These are phyloP conservation scores for Xerocomellus intermedius DNA, from an alignment of 768 basidiomycete species.

Conservation along the genomic window DNA sequence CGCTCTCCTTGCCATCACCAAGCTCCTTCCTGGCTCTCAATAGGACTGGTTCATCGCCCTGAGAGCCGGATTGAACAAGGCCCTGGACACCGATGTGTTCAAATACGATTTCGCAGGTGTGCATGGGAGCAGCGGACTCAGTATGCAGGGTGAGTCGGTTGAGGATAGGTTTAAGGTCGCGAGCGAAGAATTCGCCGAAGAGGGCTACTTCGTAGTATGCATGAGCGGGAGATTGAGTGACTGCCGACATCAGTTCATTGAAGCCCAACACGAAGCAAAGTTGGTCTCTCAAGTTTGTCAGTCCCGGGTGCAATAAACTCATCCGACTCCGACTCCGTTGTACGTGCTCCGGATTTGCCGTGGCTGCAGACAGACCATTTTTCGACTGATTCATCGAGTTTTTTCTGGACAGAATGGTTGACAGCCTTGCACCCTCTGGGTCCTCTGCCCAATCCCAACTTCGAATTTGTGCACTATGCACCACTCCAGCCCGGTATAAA, in stretches of 20 bases:
- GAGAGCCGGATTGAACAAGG: constrained; percentile 48
- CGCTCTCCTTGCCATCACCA: constrained; percentile 48
- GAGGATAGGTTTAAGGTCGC: constrained; percentile 72
- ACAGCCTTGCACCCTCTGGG: constrained; percentile 6
- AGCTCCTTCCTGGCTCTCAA: constrained; percentile 77
- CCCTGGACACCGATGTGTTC: constrained; percentile 70
- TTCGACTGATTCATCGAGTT: neutral
- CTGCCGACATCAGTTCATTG: constrained; percentile 18
- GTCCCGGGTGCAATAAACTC: neutral
- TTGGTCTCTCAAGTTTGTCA: too few relatives aligned
- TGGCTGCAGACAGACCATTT: neutral
- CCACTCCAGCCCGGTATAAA: constrained; percentile 59
- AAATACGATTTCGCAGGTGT: constrained; percentile 76
- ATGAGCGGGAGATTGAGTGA: constrained; percentile 39
- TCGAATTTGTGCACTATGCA: constrained; percentile 51
- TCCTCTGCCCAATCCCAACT: constrained; percentile 17
- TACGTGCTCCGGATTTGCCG: neutral
- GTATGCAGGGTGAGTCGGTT: constrained; percentile 81
- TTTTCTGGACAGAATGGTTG: constrained; percentile 9
- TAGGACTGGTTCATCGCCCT: constrained; percentile 62
- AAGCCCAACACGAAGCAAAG: neutral
- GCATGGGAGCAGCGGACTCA: constrained; percentile 74
- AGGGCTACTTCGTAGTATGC: constrained; percentile 83
- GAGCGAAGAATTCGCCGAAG: constrained; percentile 77
- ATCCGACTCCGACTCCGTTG: neutral